A percentile compares a stretch with the other conserved stretches of the same genome.
phyloP scores from a whole-genome alignment of 139 green algal genomes.

The Ostreobium quekettii region DNA sequence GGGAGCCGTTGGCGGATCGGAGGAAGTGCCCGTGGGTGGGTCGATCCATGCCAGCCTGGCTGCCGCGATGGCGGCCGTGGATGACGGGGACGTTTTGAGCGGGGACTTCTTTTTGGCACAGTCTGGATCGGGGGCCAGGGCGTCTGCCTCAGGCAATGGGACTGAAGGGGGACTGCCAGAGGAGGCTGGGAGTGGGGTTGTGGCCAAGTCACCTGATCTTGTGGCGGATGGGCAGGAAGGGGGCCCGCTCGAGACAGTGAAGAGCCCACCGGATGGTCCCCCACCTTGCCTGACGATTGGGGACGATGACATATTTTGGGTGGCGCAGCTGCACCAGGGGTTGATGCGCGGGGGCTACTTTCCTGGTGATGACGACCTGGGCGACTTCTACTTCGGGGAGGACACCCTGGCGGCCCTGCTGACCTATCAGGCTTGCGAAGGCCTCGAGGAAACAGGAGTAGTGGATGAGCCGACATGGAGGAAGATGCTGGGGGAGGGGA shows the following conservation, averaged over 20 bases:
- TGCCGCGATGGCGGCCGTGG: constrained; percentile 32
- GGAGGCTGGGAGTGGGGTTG: no score
- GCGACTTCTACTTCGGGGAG: constrained; percentile 50
- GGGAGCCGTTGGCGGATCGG: no score
- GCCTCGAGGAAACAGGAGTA: constrained; percentile 54
- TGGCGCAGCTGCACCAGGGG: constrained; percentile 48
- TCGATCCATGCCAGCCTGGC: constrained; percentile 22
- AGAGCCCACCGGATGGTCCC: constrained; percentile 29
- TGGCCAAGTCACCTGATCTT: no score
- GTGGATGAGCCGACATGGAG: constrained; percentile 23
- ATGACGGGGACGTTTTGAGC: constrained; percentile 30
- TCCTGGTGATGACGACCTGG: constrained; percentile 55
- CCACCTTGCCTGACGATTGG: constrained; percentile 47
- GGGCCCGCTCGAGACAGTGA: constrained; percentile 22
- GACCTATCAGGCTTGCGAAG: constrained; percentile 49
- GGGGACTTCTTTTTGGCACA: not conserved
- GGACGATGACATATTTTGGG: constrained; percentile 75
- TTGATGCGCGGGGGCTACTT: constrained; percentile 51
- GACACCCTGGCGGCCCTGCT: constrained; percentile 34
- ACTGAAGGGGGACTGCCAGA: no score
- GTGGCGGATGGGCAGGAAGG: not conserved
- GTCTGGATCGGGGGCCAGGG: no score
- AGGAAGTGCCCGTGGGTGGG: no score
- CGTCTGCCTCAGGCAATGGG: no score
- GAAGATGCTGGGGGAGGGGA: constrained; percentile 19